Evolutionary conservation across 2,329 filamentous ascomycete genomes (phyloP), one percentile per base, ranked within the genome.

Genomic region (Aspergillus versicolor): DNA sequence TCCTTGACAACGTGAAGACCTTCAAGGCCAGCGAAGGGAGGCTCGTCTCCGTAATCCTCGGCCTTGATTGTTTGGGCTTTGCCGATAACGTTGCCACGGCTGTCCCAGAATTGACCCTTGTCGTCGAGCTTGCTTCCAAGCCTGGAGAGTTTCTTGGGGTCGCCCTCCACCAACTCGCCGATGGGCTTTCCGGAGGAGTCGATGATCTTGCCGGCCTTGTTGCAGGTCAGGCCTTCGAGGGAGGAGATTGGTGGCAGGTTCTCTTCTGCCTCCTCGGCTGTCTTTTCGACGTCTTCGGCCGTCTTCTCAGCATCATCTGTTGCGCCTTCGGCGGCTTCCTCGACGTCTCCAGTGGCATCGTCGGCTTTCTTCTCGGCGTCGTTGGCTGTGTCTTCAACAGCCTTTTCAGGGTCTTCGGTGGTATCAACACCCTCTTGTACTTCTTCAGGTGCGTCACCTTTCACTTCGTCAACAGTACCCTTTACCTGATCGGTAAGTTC

Each of bases 81-180:
- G 41, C 85, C 86, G 60, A 88, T 80, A 61, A 88, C 78, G 43
- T 86, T 85, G 44, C 85, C 85, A 45, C 84, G 81, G 69, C 81
- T 84, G 68, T 87, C 85, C 66, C 87, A 78, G 55, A 88, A 83
- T 65, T 88, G 85, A 19, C 85, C 85, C 71, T 86, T 78, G 58
- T 80, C 81, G 62, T 88, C 86, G 22, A 75, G 70, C 15, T 65
- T 63, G 19, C 63, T 66, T 9, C 75, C 76, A 19, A 72, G 61
- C 46, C 73, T 73, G 46, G 73, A 65, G 63, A 86, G 77, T 71
- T 87, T 88, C 75, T 86, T 87, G 57, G 86, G 81, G 17, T 86
- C 83, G 61, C 85, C 87, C 60, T 87, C 83, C 13, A 80, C 72
- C 12, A 87, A 71, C 52, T 88, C 82, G 42, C 87, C 86, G 44